These are phyloP conservation scores for Torulaspora microellipsoides DNA, from an alignment of 805 yeast genomes.

Conservation along the genomic window DNA sequence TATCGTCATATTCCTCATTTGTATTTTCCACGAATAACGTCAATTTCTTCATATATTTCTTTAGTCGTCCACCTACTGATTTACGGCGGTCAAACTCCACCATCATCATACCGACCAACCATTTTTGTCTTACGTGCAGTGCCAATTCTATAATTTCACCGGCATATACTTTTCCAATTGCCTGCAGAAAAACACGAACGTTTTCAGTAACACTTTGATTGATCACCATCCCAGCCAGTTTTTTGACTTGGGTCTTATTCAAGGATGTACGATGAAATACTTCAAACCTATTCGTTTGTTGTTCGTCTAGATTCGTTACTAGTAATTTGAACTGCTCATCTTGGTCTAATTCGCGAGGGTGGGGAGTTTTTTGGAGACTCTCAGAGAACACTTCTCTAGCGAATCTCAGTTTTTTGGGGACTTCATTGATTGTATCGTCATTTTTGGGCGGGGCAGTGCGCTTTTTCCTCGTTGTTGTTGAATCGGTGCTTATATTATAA, in stretches of 20 bases:
- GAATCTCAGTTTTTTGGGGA: conserved; percentile 26
- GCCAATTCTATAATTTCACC: conserved; percentile 88
- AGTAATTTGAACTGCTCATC: conserved; percentile 60
- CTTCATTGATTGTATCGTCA: conserved; percentile 18
- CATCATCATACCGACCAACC: conserved; percentile 40
- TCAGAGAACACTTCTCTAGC: conserved; percentile 27
- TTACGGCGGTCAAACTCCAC: conserved; percentile 41
- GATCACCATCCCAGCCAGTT: conserved; percentile 69
- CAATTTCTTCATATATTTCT: conserved; percentile 37
- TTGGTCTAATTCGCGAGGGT: conserved; percentile 37
- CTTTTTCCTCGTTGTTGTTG: neutral
- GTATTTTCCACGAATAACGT: conserved; percentile 22
- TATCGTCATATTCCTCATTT: conserved; percentile 17
- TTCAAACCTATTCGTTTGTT: conserved; percentile 83
- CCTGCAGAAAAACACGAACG: conserved; percentile 76
- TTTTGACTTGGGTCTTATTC: conserved; percentile 70
- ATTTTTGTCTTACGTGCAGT: conserved; percentile 59
- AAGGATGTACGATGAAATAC: conserved; percentile 75
- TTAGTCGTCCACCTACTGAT: conserved; percentile 31
- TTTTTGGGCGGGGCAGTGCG: no score
- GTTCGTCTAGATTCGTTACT: conserved; percentile 68
- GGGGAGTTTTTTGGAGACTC: conserved; percentile 9
- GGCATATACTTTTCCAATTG: conserved; percentile 82
- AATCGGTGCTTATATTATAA: neutral
- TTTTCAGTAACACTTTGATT: conserved; percentile 78